Evolutionary conservation across 345 rosid genomes (phyloP).

Genomic region (Toxicodendron radicans): DNA sequence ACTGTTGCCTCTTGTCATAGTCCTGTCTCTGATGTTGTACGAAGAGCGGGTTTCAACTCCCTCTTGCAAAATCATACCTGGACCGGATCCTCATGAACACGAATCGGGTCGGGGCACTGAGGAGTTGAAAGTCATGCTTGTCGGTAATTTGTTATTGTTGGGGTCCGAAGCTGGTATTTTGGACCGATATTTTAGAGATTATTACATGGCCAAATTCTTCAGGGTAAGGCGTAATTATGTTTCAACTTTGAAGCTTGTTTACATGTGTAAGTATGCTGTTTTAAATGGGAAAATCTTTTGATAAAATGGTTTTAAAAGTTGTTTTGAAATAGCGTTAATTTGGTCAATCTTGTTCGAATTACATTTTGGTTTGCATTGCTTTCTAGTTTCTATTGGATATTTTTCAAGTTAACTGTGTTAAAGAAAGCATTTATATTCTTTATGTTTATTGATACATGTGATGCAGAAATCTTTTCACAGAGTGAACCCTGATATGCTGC

Average conservation of each 20-base stretch:
- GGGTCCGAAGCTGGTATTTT: constrained; percentile 43
- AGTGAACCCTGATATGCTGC: constrained; percentile 63
- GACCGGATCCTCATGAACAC: constrained; percentile 10
- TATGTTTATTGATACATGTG: not conserved
- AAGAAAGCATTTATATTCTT: not conserved
- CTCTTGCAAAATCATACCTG: constrained; percentile 40
- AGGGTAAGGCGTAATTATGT: constrained; percentile 25
- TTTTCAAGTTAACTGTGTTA: not conserved
- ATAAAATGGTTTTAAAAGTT: not conserved
- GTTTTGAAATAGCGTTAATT: too few species aligned
- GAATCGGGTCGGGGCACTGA: constrained; percentile 16
- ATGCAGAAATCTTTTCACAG: constrained; percentile 56
- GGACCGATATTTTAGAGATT: constrained; percentile 45
- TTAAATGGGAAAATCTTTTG: not conserved
- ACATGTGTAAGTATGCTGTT: not conserved
- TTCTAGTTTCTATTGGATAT: not conserved
- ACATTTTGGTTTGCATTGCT: not conserved
- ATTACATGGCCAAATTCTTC: constrained; percentile 57
- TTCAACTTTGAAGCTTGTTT: not conserved
- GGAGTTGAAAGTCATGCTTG: constrained; percentile 57
- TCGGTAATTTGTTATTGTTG: constrained; percentile 45
- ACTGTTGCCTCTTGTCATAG: constrained; percentile 32
- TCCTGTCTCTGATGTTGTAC: constrained; percentile 30
- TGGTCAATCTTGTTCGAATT: too few species aligned
- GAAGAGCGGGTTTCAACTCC: constrained; percentile 52